phyloP scores from a whole-genome alignment of 2,329 filamentous ascomycete species.

The Aureobasidium sp. region DNA sequence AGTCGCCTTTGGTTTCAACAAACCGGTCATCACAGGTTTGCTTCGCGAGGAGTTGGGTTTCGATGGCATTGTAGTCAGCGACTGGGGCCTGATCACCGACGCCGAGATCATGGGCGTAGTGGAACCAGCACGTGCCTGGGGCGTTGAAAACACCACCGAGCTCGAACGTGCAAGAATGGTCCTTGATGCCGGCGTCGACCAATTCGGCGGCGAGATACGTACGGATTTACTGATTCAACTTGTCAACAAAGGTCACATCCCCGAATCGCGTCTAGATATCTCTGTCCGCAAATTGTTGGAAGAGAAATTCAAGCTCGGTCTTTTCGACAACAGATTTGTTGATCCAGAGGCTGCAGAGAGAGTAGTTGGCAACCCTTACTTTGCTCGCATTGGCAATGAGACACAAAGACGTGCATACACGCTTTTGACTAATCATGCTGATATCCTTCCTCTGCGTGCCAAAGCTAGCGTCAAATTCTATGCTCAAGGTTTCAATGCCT shows the following conservation, averaged over 20 bases:
- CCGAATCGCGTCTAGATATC: neutral
- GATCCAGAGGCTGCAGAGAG: constrained; percentile 1
- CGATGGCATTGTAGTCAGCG: constrained; percentile 3
- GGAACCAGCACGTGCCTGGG: constrained; percentile 7
- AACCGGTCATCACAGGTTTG: constrained; percentile 5
- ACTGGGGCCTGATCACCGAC: constrained; percentile 5
- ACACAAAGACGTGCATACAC: constrained; percentile 7
- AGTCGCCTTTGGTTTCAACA: constrained; percentile 7
- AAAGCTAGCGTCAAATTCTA: neutral
- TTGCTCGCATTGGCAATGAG: constrained; percentile 1
- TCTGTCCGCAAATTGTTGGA: constrained; percentile 1
- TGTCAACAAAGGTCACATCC: neutral
- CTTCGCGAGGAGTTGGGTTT: neutral
- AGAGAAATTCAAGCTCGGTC: constrained; percentile 1
- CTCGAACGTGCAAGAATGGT: neutral
- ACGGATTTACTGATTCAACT: neutral
- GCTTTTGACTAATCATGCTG: neutral
- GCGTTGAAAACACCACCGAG: constrained; percentile 7
- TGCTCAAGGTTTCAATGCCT: neutral
- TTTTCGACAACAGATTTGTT: constrained; percentile 3
- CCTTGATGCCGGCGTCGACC: constrained; percentile 9
- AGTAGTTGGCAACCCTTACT: constrained; percentile 1
- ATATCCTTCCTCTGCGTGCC: neutral
- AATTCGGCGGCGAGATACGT: constrained; percentile 2
- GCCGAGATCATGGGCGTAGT: neutral